A percentile compares a stretch with the other conserved stretches of the same genome.
Conservation (phyloP, 768 basidiomycete species). For the Mycena floridula region DNA sequence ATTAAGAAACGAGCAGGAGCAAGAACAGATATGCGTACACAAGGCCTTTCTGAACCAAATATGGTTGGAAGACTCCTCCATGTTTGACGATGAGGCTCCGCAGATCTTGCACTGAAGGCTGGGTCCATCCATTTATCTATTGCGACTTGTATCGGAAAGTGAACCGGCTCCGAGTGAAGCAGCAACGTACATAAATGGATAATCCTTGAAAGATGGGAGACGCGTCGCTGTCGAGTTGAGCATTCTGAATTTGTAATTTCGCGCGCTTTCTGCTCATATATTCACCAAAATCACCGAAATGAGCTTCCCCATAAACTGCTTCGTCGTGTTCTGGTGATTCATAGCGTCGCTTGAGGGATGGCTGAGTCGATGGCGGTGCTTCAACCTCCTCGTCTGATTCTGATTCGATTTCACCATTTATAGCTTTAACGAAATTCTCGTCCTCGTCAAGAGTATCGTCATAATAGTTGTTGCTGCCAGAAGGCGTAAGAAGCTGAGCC, state of each 20-base stretch:
- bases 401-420: too few species aligned
- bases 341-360: constrained; percentile 32
- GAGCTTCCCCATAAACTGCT: constrained; percentile 66
- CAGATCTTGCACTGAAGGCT: constrained; percentile 81
- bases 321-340: constrained; percentile 27
- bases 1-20: not conserved
- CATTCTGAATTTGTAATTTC: constrained; percentile 83
- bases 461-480: too few species aligned
- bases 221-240: constrained; percentile 23
- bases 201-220: constrained; percentile 66
- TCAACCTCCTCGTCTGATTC: constrained; percentile 11
- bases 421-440: too few species aligned
- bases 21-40: constrained; percentile 44
- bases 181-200: constrained; percentile 70
- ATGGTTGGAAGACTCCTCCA: constrained; percentile 80
- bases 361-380: constrained; percentile 29
- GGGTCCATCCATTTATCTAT: constrained; percentile 88
- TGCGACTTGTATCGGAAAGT: constrained; percentile 3
- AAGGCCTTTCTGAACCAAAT: constrained; percentile 70
- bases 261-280: constrained; percentile 90
- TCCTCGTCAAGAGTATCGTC: too few species aligned
- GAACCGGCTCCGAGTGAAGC: not conserved
- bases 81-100: constrained; percentile 73
- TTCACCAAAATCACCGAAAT: constrained; percentile 79
- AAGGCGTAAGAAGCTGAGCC: too few species aligned